Percentiles rank a stretch among this genome's conserved stretches.
Evolutionary conservation across 306 rosid genomes (phyloP).

Genomic region (Crotalaria pallida): DNA sequence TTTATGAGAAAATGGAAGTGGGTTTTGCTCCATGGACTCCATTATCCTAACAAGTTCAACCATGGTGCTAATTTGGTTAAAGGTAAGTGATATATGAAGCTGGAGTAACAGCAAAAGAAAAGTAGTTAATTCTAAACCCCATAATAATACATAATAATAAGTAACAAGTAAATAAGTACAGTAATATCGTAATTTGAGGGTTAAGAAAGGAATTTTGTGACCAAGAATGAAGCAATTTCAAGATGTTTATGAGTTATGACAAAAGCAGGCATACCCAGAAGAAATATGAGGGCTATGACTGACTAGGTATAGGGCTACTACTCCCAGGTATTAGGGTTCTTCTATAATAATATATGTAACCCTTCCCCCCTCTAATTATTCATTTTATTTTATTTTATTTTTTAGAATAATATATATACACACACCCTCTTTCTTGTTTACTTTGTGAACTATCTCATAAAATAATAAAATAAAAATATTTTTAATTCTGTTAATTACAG

Average conservation of each 20-base stretch:
- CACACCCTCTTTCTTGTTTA: background rate
- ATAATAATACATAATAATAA: background rate
- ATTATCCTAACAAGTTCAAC: background rate
- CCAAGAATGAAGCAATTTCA: conserved; percentile 20
- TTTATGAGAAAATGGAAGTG: conserved; percentile 44
- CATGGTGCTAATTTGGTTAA: background rate
- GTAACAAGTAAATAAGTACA: background rate
- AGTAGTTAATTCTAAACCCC: background rate
- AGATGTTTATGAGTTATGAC: background rate
- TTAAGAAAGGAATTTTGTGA: background rate
- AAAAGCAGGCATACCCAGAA: background rate
- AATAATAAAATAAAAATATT: background rate
- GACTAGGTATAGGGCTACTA: conserved; percentile 42
- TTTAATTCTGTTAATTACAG: background rate
- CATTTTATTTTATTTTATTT: background rate
- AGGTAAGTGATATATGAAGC: background rate
- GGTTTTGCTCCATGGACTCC: conserved; percentile 23
- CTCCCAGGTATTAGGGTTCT: conserved; percentile 47
- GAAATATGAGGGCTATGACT: conserved; percentile 20
- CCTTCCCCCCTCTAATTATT: conserved; percentile 13
- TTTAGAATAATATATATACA: background rate
- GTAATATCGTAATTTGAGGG: conserved; percentile 17
- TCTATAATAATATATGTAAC: conserved; percentile 22
- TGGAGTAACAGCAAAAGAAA: background rate
- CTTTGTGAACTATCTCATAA: background rate